phyloP scores from a whole-genome alignment of 805 yeast species.

The Alloascoidea africana region DNA sequence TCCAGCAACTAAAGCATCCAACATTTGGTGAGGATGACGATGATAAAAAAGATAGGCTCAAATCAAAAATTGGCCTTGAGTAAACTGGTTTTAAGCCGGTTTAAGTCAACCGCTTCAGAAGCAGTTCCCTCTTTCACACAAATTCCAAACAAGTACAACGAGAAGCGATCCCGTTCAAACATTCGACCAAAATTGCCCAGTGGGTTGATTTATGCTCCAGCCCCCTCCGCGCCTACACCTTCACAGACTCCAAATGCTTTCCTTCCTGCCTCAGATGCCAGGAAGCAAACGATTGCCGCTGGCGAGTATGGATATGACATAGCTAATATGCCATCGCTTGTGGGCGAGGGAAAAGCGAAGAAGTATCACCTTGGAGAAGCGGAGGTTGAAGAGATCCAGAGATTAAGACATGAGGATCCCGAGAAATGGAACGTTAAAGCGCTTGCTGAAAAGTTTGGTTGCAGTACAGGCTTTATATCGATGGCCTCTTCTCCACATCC shows the following conservation, averaged over 20 bases:
- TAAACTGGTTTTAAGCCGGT: too few species aligned
- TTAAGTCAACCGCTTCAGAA: too few species aligned
- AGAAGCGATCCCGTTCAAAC: conserved; percentile 48
- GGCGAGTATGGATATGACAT: too few species aligned
- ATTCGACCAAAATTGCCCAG: conserved; percentile 38
- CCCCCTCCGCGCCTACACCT: conserved; percentile 48
- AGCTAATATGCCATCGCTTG: conserved; percentile 21
- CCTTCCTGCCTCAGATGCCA: conserved; percentile 44
- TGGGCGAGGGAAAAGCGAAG: conserved; percentile 20
- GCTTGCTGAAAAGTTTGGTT: conserved; percentile 44
- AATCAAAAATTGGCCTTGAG: too few species aligned
- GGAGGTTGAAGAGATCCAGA: conserved; percentile 39
- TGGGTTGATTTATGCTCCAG: conserved; percentile 46
- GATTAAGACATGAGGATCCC: conserved; percentile 43
- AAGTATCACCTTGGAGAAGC: conserved; percentile 41
- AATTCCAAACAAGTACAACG: conserved; percentile 45
- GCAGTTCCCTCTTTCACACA: too few species aligned
- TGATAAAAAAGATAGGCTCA: too few species aligned
- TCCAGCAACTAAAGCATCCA: too few species aligned
- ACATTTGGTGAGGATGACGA: too few species aligned
- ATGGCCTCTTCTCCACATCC: conserved; percentile 31
- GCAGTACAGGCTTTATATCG: conserved; percentile 36
- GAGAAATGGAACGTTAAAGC: conserved; percentile 43
- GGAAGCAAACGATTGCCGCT: conserved; percentile 27
- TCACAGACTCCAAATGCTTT: conserved; percentile 54